phyloP scores from a whole-genome alignment of 208 protist species.

The Acanthamoeba triangularis region DNA sequence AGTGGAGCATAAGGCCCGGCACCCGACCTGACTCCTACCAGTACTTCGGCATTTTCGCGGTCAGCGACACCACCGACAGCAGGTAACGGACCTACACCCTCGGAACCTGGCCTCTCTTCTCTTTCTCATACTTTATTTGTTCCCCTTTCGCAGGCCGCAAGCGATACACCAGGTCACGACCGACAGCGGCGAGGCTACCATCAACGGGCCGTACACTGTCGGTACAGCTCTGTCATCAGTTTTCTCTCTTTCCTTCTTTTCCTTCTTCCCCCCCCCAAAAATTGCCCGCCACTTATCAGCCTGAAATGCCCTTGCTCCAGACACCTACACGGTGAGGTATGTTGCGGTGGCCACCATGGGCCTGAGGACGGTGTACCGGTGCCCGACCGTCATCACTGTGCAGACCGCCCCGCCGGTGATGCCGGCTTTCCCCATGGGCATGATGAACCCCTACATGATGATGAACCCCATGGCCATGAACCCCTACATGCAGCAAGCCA shows the following conservation, averaged over 20 bases:
- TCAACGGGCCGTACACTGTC: background rate
- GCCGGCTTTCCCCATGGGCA: slow-evolving; percentile 3
- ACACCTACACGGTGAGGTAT: slow-evolving; percentile 17
- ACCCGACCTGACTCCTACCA: background rate
- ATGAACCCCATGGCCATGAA: slow-evolving; percentile 60
- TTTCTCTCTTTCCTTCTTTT: no score
- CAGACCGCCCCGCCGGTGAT: background rate
- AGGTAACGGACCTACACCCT: background rate
- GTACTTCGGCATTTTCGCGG: slow-evolving; percentile 6
- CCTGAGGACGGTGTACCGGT: background rate
- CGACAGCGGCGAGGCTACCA: slow-evolving; percentile 22
- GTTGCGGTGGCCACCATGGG: background rate
- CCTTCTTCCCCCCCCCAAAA: background rate
- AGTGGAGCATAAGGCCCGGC: slow-evolving; percentile 11
- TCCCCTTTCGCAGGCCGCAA: background rate
- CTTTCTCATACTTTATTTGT: background rate
- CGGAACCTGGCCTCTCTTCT: background rate
- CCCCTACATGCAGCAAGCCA: slow-evolving; percentile 36
- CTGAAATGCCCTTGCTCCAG: background rate
- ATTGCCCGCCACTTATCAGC: background rate
- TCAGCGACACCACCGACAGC: slow-evolving; percentile 20
- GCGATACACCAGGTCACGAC: background rate
- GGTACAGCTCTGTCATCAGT: background rate
- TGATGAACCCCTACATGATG: slow-evolving; percentile 34
- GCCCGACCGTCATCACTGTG: slow-evolving; percentile 19